phyloP scores from a whole-genome alignment of 345 rosid species.

The Salix arbutifolia region DNA sequence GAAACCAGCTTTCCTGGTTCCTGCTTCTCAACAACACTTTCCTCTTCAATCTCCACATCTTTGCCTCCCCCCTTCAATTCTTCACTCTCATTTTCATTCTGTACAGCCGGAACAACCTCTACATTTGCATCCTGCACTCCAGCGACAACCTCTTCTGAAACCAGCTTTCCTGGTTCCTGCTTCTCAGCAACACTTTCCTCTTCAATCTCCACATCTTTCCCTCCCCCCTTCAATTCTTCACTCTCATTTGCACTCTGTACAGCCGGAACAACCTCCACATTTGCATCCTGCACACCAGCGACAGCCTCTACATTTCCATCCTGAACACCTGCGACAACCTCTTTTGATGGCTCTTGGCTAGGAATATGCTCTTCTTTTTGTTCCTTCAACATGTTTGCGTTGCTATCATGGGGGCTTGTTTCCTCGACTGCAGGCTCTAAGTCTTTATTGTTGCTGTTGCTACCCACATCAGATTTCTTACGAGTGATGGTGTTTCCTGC shows the following conservation, averaged over 20 bases:
- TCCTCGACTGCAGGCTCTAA: background rate
- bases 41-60: background rate
- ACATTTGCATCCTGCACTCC: background rate
- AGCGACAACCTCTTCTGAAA: background rate
- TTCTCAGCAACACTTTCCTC: background rate
- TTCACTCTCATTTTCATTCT: background rate
- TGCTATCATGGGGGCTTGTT: background rate
- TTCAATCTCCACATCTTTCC: background rate
- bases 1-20: constrained; percentile 20
- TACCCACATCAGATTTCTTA: constrained; percentile 32
- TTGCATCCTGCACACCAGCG: background rate
- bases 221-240: constrained; percentile 9
- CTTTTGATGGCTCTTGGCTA: no score
- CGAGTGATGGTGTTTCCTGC: constrained; percentile 52
- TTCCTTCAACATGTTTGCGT: background rate
- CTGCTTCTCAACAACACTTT: background rate
- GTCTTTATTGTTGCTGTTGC: background rate
- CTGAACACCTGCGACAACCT: background rate
- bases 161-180: constrained; percentile 11
- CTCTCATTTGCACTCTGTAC: background rate
- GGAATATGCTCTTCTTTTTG: background rate
- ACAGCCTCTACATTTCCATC: no score
- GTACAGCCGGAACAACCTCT: background rate
- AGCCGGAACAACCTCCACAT: background rate
- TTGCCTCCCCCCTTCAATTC: constrained; percentile 5